Conservation (phyloP, 805 yeast genomes). For the Kodamaea sagamina region DNA sequence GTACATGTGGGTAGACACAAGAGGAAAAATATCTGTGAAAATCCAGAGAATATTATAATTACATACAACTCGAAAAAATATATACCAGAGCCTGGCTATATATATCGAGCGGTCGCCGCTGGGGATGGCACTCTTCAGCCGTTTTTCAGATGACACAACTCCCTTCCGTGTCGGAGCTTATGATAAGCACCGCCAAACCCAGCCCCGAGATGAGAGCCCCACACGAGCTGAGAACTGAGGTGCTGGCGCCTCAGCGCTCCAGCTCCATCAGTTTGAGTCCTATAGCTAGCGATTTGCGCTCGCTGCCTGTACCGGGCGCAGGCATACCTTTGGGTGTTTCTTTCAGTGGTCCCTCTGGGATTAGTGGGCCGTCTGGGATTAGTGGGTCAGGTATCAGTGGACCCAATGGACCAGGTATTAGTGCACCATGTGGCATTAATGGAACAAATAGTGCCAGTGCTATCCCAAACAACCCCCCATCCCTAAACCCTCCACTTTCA, state of each 20-base stretch:
- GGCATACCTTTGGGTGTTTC: too few species aligned
- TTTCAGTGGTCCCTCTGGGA: too few species aligned
- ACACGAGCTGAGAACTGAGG: neutral
- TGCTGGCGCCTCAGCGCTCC: slow-evolving; percentile 2
- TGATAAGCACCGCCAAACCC: slow-evolving; percentile 19
- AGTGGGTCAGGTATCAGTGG: too few species aligned
- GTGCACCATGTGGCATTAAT: too few species aligned
- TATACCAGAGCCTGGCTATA: slow-evolving; percentile 3
- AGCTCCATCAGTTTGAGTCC: slow-evolving; percentile 2
- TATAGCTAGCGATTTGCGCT: neutral
- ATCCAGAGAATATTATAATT: slow-evolving; percentile 9
- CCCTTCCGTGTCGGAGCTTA: slow-evolving; percentile 29
- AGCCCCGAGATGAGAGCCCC: neutral
- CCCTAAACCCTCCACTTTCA: too few species aligned
- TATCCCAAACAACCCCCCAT: too few species aligned
- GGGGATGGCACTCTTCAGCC: slow-evolving; percentile 1
- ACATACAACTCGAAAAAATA: slow-evolving; percentile 9
- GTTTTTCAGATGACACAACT: slow-evolving; percentile 21
- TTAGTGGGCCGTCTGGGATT: too few species aligned
- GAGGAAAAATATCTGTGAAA: neutral
- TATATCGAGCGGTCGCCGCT: slow-evolving; percentile 6
- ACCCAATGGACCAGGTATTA: too few species aligned
- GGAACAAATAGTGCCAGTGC: too few species aligned
- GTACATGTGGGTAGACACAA: slow-evolving; percentile 1
- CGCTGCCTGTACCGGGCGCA: slow-evolving; percentile 7